These are phyloP conservation scores for Plectosphaerella sp. DNA, from an alignment of 2,329 filamentous ascomycete genomes.

Conservation along the genomic window DNA sequence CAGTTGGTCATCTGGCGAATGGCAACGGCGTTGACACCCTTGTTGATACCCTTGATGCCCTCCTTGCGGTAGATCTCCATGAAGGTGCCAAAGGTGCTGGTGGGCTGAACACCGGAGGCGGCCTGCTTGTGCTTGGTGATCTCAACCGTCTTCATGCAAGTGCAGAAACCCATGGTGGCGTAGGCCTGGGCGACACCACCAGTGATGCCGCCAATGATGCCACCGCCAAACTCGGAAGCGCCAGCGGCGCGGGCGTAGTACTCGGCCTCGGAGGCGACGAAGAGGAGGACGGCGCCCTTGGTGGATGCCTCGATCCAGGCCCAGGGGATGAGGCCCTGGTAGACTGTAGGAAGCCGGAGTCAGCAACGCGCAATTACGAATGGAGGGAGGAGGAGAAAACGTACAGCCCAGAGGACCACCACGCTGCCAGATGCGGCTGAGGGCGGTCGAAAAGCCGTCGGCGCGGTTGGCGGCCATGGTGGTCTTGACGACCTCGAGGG, in stretches of 20 bases:
- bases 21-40: conserved; percentile 95
- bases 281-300: conserved; percentile 97
- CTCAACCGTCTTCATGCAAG: conserved; percentile 99
- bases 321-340: conserved; percentile 99
- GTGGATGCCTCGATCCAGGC: conserved; percentile 99
- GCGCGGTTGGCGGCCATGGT: conserved; percentile 97
- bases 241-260: conserved; percentile 84
- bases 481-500: conserved; percentile 98
- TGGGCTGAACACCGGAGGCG: conserved; percentile 74
- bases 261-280: conserved; percentile 97
- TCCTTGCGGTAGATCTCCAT: conserved; percentile 95
- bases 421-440: conserved; percentile 86
- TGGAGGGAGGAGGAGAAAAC: conserved; percentile 29
- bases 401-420: conserved; percentile 92
- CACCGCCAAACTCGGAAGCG: conserved; percentile 79
- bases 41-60: conserved; percentile 94
- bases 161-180: conserved; percentile 99
- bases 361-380: conserved; percentile 13
- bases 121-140: conserved; percentile 98
- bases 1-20: conserved; percentile 99
- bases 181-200: conserved; percentile 97
- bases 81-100: conserved; percentile 91
- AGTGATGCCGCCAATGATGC: conserved; percentile 86
- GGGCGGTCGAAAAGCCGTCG: conserved; percentile 78
- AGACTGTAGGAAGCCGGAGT: conserved; percentile 58